Evolutionary conservation across 768 basidiomycete genomes (phyloP), one percentile per base, ranked within the genome.

Genomic region (Lyophyllum shimeji): DNA sequence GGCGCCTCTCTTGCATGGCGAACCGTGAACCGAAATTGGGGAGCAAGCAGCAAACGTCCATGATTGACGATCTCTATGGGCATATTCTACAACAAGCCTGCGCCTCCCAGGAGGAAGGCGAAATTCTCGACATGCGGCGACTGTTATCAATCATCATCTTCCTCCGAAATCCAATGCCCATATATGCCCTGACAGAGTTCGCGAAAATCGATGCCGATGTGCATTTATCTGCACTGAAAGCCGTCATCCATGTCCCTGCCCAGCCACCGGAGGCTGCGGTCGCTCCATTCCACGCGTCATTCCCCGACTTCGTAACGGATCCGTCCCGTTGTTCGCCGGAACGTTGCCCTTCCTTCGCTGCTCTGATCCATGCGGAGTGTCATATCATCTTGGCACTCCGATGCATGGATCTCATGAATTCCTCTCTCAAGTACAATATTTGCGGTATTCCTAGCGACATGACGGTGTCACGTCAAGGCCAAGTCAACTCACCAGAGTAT

Each of bases 271-370:
- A 50, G 23, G 34, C 33, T 21, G 34, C 34, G 40, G 15, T 50
- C 15, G 9, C 50, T 17, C 34, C 34, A 37, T 37, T 37, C 12
- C 34, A 37, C 15, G 34, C 34, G 3, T 37, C 34, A 3, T 60
- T 60, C 39, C 40, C 46, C 27, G 56, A 60, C 40, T 60, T 60
- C 34, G 18, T 61, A 54, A 61, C 33, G 0, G 27, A 55, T 49
- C 43, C 56, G 13, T n/a, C 20, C 1, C 52, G 51, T 46, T 60
- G 60, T 51, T 57, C 56, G 18, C 50, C 40, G 18, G 50, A 47
- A 31, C 43, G 43, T 20, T 44, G 43, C 43, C 43, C 43, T 9
- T 48, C 54, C 39, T 60, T 60, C 37, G 20, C 34, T 56, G 27
- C 27, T 20, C 39, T 60, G 44, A 39, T 6, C 48, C 9, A 54